Evolutionary conservation across 306 rosid species (phyloP).

Genomic region (Vachellia collinsii): DNA sequence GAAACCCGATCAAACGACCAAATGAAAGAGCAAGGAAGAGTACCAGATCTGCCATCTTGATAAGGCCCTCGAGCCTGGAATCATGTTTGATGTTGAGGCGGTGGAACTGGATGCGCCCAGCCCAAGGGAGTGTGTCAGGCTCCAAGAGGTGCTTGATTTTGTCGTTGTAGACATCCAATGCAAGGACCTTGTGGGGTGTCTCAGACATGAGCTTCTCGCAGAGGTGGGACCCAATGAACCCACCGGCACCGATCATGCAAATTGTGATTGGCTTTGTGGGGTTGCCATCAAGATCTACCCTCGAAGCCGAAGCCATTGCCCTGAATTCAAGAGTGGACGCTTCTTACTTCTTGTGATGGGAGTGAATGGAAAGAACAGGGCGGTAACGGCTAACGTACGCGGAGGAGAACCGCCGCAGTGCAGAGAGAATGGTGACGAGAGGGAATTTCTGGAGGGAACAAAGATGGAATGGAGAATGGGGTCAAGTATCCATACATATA

Average conservation of each 20-base stretch:
- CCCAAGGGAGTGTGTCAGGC: slow-evolving; percentile 67
- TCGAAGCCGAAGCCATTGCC: slow-evolving; percentile 57
- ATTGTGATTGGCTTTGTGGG: slow-evolving; percentile 77
- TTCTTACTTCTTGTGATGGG: background rate
- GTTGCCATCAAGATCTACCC: slow-evolving; percentile 82
- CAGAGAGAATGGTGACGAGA: background rate
- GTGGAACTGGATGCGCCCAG: slow-evolving; percentile 83
- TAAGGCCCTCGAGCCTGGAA: slow-evolving; percentile 87
- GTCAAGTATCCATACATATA: background rate
- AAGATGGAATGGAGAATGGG: background rate
- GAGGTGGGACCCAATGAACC: slow-evolving; percentile 93
- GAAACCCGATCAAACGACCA: background rate
- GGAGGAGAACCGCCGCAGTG: background rate
- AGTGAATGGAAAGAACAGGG: background rate
- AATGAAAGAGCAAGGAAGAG: background rate
- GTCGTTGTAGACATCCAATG: slow-evolving; percentile 84
- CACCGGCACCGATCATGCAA: slow-evolving; percentile 97
- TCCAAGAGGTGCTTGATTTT: slow-evolving; percentile 89
- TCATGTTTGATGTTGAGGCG: slow-evolving; percentile 92
- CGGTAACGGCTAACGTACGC: background rate
- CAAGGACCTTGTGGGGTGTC: slow-evolving; percentile 83
- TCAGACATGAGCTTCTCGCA: slow-evolving; percentile 83
- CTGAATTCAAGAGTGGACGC: background rate
- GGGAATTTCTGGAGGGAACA: background rate
- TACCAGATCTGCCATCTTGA: slow-evolving; percentile 93